phyloP scores from a whole-genome alignment of 2,329 filamentous ascomycete species.

The Colletotrichum australisinense region DNA sequence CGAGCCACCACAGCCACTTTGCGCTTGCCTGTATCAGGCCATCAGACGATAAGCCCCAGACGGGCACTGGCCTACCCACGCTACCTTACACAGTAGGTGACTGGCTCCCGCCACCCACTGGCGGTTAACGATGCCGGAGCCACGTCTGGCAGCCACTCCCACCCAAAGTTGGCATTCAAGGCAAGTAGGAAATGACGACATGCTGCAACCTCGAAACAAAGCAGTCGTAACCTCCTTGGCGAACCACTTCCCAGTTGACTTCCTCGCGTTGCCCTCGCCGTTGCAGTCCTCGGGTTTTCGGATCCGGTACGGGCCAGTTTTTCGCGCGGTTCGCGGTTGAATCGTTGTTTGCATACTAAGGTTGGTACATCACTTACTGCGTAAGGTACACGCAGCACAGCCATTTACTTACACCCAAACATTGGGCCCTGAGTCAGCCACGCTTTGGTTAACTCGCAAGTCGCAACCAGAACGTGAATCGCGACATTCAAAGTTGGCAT shows the following conservation, averaged over 20 bases:
- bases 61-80: not conserved
- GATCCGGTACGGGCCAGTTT: not conserved
- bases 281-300: not conserved
- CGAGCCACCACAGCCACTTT: not conserved
- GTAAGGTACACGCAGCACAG: not conserved
- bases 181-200: slow-evolving; percentile 25
- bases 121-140: not conserved
- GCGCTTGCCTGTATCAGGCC: not conserved
- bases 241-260: not conserved
- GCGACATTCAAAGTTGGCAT: not conserved
- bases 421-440: not conserved
- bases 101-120: not conserved
- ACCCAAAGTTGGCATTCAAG: too few species aligned
- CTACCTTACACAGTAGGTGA: too few species aligned
- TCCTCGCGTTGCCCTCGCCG: not conserved
- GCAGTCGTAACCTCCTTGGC: slow-evolving; percentile 1
- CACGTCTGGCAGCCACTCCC: too few species aligned
- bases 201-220: slow-evolving; percentile 1
- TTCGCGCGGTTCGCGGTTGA: not conserved
- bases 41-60: not conserved
- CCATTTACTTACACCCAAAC: not conserved
- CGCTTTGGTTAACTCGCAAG: not conserved
- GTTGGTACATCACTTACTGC: not conserved
- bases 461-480: not conserved
- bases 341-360: too few species aligned